Evolutionary conservation across 78 protist species (phyloP), one percentile per base, ranked within the genome.

Genomic region (Carpediemonas membranifera): DNA sequence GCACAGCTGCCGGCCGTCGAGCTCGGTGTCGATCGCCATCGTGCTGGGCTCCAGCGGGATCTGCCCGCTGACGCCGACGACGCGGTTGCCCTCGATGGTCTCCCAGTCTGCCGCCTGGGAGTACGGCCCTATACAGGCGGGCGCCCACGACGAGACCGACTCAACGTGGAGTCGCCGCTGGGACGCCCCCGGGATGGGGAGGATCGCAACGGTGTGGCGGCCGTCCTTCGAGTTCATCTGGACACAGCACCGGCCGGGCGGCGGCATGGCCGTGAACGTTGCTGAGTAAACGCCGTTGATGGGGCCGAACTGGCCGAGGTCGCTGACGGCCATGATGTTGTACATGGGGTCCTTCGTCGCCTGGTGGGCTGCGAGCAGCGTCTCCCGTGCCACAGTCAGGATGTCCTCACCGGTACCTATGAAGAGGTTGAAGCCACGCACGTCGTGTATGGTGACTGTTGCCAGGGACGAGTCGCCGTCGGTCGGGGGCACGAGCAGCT

Each of bases 41-140:
- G 65, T 66, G n/a, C 30, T 30, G 14, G 88, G 88, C 25, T 28
- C 41, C 58, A 83, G 47, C 9, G 78, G 79, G 36, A 83, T 79
- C 67, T 83, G 88, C 21, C 88, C 88, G 3, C 81, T 80, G 31
- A 74, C 31, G 30, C n/a, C n/a, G n/a, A n/a, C n/a, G n/a, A n/a
- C n/a, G n/a, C n/a, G n/a, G n/a, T n/a, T n/a, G n/a, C n/a, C n/a
- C n/a, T n/a, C n/a, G n/a, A n/a, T n/a, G n/a, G 54, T 13, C 68
- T 52, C 47, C 18, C 28, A 47, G 65, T 66, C 3, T 71, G 47
- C 61, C 11, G 63, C 81, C 64, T 90, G 92, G 24, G 85, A 65
- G 78, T 90, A 90, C 0, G 95, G 95, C 25, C 95, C 95, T 39
- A 90, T 90, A 73, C 86, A 84, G 31, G 92, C 89, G 5, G 92